Evolutionary conservation across 768 basidiomycete species (phyloP).

Genomic region (Leccinum olivaceopallidum): DNA sequence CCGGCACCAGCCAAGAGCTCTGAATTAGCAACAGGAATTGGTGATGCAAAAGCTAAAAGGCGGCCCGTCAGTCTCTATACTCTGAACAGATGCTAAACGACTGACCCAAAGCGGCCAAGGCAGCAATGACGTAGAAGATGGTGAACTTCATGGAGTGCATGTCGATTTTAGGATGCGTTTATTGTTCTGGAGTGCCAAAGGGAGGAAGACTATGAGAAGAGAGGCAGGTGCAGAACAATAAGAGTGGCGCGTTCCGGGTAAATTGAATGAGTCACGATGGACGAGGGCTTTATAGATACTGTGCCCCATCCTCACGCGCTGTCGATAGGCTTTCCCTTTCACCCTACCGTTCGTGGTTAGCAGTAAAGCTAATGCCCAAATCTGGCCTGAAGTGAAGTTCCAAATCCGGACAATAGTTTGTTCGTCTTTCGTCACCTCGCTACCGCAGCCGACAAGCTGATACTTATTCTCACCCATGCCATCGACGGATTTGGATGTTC

Average conservation of each 20-base stretch:
- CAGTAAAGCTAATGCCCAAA: constrained; percentile 17
- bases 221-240: constrained; percentile 31
- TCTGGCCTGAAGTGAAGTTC: constrained; percentile 15
- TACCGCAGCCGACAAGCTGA: neutral
- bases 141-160: constrained; percentile 31
- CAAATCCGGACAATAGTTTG: constrained; percentile 32
- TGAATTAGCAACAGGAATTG: constrained; percentile 21
- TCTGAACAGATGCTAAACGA: neutral
- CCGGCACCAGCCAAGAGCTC: constrained; percentile 2
- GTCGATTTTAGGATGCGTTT: constrained; percentile 23
- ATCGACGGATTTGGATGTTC: constrained; percentile 18
- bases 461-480: constrained; percentile 1
- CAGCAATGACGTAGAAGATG: constrained; percentile 32
- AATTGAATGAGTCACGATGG: constrained; percentile 18
- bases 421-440: constrained; percentile 11
- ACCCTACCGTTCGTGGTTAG: constrained; percentile 29
- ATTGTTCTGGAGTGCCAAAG: constrained; percentile 27
- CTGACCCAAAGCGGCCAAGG: constrained; percentile 29
- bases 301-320: constrained; percentile 2
- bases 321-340: constrained; percentile 19
- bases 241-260: constrained; percentile 21
- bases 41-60: constrained; percentile 29
- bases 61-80: neutral
- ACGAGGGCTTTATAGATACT: constrained; percentile 28
- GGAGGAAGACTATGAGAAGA: constrained; percentile 1